A percentile compares a stretch with the other conserved stretches of the same genome.
Conservation (phyloP, 306 rosid genomes). For the Pyrus bretschneideri region DNA sequence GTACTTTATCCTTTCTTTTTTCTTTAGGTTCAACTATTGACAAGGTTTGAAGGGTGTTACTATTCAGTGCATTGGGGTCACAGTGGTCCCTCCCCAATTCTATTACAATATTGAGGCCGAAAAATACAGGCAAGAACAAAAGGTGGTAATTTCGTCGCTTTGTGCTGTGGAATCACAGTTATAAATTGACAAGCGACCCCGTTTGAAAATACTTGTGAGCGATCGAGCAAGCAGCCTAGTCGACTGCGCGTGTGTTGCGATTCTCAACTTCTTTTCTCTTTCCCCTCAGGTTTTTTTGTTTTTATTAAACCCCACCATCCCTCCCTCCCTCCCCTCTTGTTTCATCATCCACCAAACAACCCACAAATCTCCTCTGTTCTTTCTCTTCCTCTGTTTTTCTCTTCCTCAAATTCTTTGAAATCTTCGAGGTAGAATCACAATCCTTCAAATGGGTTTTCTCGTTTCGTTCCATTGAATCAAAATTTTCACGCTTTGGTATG, state of each 20-base stretch:
- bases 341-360: neutral
- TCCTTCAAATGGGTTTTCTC: neutral
- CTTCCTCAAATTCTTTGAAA: neutral
- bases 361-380: constrained; percentile 1
- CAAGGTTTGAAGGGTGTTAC: neutral
- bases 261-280: neutral
- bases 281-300: neutral
- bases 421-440: neutral
- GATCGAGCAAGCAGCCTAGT: constrained; percentile 10
- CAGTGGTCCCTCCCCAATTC: constrained; percentile 6
- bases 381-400: neutral
- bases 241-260: constrained; percentile 23
- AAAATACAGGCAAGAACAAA: constrained; percentile 43
- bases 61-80: neutral
- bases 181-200: constrained; percentile 36
- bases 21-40: neutral
- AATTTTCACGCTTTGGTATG: neutral
- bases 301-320: constrained; percentile 33
- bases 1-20: neutral
- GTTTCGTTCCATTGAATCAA: neutral
- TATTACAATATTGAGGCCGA: constrained; percentile 28
- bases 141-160: constrained; percentile 46
- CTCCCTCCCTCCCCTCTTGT: neutral
- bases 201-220: constrained; percentile 1
- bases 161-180: constrained; percentile 36